Evolutionary conservation across 805 yeast genomes (phyloP), one percentile per base, ranked within the genome.

Genomic region (Cyberlindnera amylophila): DNA sequence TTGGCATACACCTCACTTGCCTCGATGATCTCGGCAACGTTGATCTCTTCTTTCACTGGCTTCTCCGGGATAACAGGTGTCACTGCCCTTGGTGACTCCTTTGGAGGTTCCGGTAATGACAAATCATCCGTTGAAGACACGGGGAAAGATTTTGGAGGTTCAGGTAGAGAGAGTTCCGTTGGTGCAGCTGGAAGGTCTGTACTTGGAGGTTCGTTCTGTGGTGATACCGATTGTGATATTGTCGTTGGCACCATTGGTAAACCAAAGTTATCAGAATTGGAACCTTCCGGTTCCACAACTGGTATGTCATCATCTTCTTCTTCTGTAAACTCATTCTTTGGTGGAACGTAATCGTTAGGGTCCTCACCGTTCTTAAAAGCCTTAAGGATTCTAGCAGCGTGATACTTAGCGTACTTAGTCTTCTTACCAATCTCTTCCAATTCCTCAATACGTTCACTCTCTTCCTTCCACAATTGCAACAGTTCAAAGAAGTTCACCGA

Each of bases 331-430:
- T 32, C 45, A 14, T 38, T 44, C 14, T 29, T 15, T 21, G 72
- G 72, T 0, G 71, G 64, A 34, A 69, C 67, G 52, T 70, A 67
- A 32, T 71, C 79, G 59, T 82, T 77, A 5, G 86, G 86, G 53
- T 81, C 79, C 29, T 71, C 70, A 1, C 79, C 80, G 6, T 58
- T 57, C 45, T 67, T 72, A 30, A 68, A 51, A 0, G 77, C 69
- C 47, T 68, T 72, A 39, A 81, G 56, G 21, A 82, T 80, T 30
- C 85, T 62, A 7, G 77, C 71, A 13, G 82, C 75, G 48, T 79
- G 83, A 55, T 66, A 81, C 57, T 81, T 81, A 13, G 85, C 76
- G 50, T 75, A 84, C 54, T 77, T 79, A 36, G 72, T 67, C 54
- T 77, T 76, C 37, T 57, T 56, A 10, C 18, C 29, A n/a, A 61